Evolutionary conservation across 2,329 filamentous ascomycete species (phyloP), one percentile per base, ranked within the genome.

Genomic region (Fusarium miscanthi): DNA sequence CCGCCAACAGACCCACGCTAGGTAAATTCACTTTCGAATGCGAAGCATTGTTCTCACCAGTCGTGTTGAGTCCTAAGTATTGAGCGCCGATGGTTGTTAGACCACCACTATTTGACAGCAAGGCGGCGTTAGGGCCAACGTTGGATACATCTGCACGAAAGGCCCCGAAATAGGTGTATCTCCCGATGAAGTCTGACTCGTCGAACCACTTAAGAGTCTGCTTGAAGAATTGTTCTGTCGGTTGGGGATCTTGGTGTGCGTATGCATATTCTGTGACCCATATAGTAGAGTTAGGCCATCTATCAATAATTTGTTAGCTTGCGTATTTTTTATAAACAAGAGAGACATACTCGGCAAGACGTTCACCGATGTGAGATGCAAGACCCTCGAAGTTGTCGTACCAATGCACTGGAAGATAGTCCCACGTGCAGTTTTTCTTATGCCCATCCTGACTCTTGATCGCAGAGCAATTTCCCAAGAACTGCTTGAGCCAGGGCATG

Each of bases 231-330:
- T 78, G 73, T 78, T 94, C 88, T 1, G 90, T 91, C 0, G 85
- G 81, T 3, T 79, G 66, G 21, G 94, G 85, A 31, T 86, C 83
- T 75, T 88, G 84, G 69, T 91, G 81, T 62, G 89, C 83, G 60
- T 87, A 86, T 41, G 91, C 93, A 79, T 92, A 94, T 81, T 96
- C 93, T 31, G 93, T 95, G 16, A 95, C 85, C 93, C 93, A 95
- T 68, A 95, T 88, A 7, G 87, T 85, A 38, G 85, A 84, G 68
- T 88, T 85, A 13, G 89, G 90, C 79, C 89, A 91, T 27, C 88
- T 89, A 52, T 33, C 9, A 17, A 25, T 17, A 14, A 31, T 17
- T 8, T 41, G 30, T 66, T 27, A 73, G 54, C 17, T 10, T 31
- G n/a, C 3, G 9, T 43, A 3, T 6, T 1, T 10, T 6, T 8